phyloP scores from a whole-genome alignment of 345 rosid genomes.

The Boechera stricta region DNA sequence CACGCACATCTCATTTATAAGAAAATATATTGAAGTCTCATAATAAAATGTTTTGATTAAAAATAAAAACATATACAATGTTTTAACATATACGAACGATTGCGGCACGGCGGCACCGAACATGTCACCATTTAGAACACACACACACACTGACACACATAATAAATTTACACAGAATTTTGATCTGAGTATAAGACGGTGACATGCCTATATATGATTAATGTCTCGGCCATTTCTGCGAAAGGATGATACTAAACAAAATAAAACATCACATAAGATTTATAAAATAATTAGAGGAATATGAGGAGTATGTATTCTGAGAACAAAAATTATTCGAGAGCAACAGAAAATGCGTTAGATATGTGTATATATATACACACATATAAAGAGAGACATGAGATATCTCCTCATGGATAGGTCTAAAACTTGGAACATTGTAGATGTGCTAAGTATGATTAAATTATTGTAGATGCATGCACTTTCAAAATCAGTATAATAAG shows the following conservation, averaged over 20 bases:
- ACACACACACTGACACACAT: constrained; percentile 18
- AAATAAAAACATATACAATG: not conserved
- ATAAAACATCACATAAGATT: not conserved
- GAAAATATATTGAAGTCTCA: not conserved
- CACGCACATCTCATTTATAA: constrained; percentile 5
- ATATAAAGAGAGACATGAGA: constrained; percentile 20
- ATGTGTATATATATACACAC: not conserved
- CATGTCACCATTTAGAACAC: constrained; percentile 7
- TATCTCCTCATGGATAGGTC: constrained; percentile 22
- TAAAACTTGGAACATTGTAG: constrained; percentile 24
- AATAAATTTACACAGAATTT: not conserved
- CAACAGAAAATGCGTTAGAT: not conserved
- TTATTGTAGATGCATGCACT: constrained; percentile 38
- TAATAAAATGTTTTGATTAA: not conserved
- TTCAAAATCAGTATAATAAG: not conserved
- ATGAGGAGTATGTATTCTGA: not conserved
- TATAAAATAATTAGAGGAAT: not conserved
- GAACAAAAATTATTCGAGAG: not conserved
- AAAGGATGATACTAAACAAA: not conserved
- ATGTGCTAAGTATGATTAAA: constrained; percentile 12
- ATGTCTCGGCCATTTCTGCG: not conserved
- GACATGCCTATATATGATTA: not conserved
- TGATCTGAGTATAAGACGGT: constrained; percentile 6
- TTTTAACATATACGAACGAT: not conserved
- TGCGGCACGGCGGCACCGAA: constrained; percentile 24